Conservation (phyloP, 352 stramenopile species). For the Phytophthora pistaciae region DNA sequence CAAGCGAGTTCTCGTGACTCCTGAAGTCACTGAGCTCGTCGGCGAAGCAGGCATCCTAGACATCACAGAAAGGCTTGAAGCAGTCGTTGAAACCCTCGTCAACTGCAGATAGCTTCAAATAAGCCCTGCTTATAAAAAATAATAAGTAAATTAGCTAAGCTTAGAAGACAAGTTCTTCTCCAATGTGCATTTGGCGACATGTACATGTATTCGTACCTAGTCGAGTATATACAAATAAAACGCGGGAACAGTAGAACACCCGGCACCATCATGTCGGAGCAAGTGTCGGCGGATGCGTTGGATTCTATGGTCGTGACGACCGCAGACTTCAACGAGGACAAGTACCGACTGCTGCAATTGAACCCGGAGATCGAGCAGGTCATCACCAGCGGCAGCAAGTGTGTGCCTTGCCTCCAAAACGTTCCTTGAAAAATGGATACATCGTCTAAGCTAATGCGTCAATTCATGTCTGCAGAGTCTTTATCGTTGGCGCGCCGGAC, state of each 20-base stretch:
- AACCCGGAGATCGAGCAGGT: conserved; percentile 70
- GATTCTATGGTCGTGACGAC: conserved; percentile 60
- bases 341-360: conserved; percentile 70
- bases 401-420: not conserved
- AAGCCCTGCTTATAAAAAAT: not conserved
- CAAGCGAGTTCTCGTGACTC: conserved; percentile 39
- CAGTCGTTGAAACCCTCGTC: conserved; percentile 41
- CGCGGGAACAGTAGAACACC: conserved; percentile 1
- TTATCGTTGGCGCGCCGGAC: conserved; percentile 64
- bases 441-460: not conserved
- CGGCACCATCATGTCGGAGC: conserved; percentile 32
- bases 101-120: conserved; percentile 23
- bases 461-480: conserved; percentile 42
- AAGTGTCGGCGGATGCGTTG: conserved; percentile 7
- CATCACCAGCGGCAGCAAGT: conserved; percentile 59
- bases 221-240: conserved; percentile 4
- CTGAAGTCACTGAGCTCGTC: conserved; percentile 23
- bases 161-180: too few species aligned
- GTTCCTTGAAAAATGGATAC: not conserved
- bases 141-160: not conserved
- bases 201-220: conserved; percentile 26
- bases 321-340: conserved; percentile 61
- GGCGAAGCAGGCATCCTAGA: conserved; percentile 31
- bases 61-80: conserved; percentile 44
- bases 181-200: too few species aligned